Evolutionary conservation across 495 filamentous ascomycete genomes (phyloP).

Genomic region (Penicillium bialowiezense): DNA sequence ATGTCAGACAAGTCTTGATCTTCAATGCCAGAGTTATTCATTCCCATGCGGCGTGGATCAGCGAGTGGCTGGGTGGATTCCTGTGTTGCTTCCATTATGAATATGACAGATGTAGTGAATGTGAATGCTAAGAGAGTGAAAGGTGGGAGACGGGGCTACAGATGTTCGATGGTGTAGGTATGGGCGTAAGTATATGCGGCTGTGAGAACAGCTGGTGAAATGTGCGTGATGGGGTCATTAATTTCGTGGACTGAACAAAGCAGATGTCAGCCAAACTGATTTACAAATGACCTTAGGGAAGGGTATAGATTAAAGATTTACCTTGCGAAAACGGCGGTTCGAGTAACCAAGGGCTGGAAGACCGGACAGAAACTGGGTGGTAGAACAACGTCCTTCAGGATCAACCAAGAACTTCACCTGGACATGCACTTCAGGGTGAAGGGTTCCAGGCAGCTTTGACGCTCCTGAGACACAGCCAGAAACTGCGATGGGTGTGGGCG

Average conservation of each 20-base stretch:
- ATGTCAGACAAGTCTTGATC: slow-evolving; percentile 83
- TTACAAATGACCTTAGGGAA: not conserved
- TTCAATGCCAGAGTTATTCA: slow-evolving; percentile 72
- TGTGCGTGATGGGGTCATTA: slow-evolving; percentile 23
- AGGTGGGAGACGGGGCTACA: slow-evolving; percentile 18
- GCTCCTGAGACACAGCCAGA: not conserved
- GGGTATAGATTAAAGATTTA: slow-evolving; percentile 1
- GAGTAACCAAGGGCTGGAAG: slow-evolving; percentile 4
- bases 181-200: slow-evolving; percentile 26
- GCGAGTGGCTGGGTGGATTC: slow-evolving; percentile 76
- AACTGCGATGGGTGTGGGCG: too few species aligned
- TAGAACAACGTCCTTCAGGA: not conserved
- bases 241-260: slow-evolving; percentile 9
- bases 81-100: slow-evolving; percentile 53
- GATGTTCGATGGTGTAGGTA: slow-evolving; percentile 14
- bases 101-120: slow-evolving; percentile 5
- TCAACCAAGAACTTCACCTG: slow-evolving; percentile 2
- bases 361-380: slow-evolving; percentile 4
- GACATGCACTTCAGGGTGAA: not conserved
- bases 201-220: slow-evolving; percentile 8
- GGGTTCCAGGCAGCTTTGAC: not conserved
- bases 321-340: not conserved
- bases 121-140: slow-evolving; percentile 11
- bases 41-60: slow-evolving; percentile 74
- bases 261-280: not conserved